Evolutionary conservation across 371 early-diverging fungal genomes (phyloP).

Genomic region (Mortierella sp.): DNA sequence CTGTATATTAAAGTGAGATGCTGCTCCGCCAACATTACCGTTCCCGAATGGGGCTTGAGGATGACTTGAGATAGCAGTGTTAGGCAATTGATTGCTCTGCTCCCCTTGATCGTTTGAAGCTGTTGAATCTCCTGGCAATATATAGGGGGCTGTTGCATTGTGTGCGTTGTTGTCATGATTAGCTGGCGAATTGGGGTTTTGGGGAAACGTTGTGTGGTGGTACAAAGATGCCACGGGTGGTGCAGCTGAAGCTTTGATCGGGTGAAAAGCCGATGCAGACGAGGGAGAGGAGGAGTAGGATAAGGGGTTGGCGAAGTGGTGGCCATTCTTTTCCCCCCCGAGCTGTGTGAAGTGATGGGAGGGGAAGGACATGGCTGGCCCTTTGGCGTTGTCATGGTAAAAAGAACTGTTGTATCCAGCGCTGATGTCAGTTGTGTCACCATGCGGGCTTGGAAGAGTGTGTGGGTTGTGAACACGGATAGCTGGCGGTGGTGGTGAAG

Average conservation of each 20-base stretch:
- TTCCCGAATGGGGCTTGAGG: background rate
- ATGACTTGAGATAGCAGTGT: too few species aligned
- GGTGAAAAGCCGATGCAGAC: background rate
- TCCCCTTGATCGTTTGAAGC: too few species aligned
- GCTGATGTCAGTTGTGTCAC: background rate
- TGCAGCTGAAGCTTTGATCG: conserved; percentile 8
- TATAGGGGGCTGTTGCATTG: background rate
- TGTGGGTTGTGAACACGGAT: conserved; percentile 13
- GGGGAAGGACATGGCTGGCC: background rate
- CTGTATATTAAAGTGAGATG: too few species aligned
- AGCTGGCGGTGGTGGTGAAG: conserved; percentile 10
- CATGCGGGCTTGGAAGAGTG: background rate
- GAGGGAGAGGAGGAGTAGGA: background rate
- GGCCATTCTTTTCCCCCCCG: conserved; percentile 6
- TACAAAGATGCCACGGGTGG: conserved; percentile 4
- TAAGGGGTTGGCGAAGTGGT: background rate
- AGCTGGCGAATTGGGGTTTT: background rate
- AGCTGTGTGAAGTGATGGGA: conserved; percentile 1
- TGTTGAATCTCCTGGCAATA: background rate
- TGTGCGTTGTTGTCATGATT: background rate
- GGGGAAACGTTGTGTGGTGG: conserved; percentile 8
- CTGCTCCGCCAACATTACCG: background rate
- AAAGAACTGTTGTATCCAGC: background rate
- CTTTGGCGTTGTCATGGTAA: background rate
- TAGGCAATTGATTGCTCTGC: too few species aligned